Conservation (phyloP, 768 basidiomycete species). For the Daedaleopsis nitida region DNA sequence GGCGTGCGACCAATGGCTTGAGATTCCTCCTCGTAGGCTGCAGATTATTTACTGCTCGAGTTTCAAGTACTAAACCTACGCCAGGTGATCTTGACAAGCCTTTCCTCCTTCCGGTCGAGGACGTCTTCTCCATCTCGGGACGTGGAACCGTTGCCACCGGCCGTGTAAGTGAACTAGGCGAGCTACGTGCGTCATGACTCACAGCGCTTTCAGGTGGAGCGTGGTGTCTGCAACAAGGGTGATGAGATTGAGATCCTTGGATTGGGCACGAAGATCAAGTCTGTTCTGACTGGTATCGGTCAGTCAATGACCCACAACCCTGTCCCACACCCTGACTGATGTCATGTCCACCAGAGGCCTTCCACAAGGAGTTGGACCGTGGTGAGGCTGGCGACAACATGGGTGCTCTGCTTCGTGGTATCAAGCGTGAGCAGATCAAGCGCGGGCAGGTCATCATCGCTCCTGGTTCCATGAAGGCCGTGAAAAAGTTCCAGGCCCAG, state of each 20-base stretch:
- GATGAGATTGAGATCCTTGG: conserved; percentile 94
- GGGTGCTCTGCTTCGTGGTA: conserved; percentile 93
- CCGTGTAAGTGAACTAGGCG: conserved; percentile 52
- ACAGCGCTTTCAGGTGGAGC: conserved; percentile 65
- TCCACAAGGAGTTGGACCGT: conserved; percentile 98
- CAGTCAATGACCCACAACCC: conserved; percentile 25
- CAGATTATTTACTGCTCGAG: not conserved
- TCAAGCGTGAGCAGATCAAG: conserved; percentile 94
- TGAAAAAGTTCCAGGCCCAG: conserved; percentile 93
- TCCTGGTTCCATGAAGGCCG: conserved; percentile 91
- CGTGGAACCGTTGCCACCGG: conserved; percentile 98
- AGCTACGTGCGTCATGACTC: not conserved
- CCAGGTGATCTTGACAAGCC: conserved; percentile 95
- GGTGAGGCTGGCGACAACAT: conserved; percentile 99
- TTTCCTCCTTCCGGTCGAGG: conserved; percentile 95
- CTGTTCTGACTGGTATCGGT: conserved; percentile 94
- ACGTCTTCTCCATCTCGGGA: conserved; percentile 96
- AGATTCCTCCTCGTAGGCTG: conserved; percentile 82
- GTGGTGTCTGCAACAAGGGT: conserved; percentile 89
- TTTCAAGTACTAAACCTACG: not conserved
- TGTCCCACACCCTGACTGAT: not conserved
- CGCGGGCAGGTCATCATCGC: conserved; percentile 91
- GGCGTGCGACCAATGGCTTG: conserved; percentile 93
- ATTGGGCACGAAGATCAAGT: conserved; percentile 79
- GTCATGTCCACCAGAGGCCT: conserved; percentile 72